phyloP scores from a whole-genome alignment of 1,284 basidiomycete genomes.

The Leccinum huronense region DNA sequence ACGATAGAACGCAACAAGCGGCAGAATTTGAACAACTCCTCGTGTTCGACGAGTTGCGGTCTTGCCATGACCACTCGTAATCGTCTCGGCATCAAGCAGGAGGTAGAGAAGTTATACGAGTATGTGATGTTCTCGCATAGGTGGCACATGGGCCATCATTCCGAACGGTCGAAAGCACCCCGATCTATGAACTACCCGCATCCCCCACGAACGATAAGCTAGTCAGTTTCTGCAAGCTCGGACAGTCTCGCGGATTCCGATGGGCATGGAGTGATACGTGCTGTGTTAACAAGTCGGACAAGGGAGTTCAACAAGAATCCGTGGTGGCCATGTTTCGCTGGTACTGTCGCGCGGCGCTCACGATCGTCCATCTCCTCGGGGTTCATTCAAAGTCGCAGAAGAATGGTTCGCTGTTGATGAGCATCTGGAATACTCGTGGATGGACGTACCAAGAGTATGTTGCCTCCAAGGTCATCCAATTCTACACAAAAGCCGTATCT shows the following conservation, averaged over 20 bases:
- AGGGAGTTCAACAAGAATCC: not conserved
- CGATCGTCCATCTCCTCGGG: not conserved
- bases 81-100: not conserved
- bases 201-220: not conserved
- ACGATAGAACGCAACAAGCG: not conserved
- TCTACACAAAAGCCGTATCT: too few species aligned
- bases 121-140: not conserved
- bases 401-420: not conserved
- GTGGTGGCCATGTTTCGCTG: not conserved
- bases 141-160: not conserved
- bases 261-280: not conserved
- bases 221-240: not conserved
- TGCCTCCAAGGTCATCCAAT: not conserved
- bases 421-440: not conserved
- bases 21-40: not conserved
- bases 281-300: not conserved
- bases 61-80: not conserved
- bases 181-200: not conserved
- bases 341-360: not conserved
- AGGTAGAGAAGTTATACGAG: not conserved
- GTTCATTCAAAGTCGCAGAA: not conserved
- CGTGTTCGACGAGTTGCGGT: not conserved
- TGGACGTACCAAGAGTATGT: not conserved
- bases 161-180: not conserved
- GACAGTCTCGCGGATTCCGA: not conserved